Evolutionary conservation across 305 asterid species (phyloP).

Genomic region (Stenogyne calaminthoides): DNA sequence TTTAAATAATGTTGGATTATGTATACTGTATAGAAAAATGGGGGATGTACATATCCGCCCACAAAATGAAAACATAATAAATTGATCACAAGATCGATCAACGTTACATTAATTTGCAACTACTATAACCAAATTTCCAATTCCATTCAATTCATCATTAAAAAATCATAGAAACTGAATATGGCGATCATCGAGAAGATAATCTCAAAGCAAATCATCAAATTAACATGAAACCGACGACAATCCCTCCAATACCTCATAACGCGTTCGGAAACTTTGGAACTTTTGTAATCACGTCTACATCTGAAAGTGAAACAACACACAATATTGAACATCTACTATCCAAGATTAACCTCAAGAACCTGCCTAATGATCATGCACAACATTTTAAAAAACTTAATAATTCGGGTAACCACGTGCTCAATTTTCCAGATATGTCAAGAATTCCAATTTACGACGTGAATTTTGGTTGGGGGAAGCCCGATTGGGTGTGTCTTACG

Average conservation of each 20-base stretch:
- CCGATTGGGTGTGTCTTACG: not conserved
- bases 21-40: no score
- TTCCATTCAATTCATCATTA: not conserved
- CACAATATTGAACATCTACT: not conserved
- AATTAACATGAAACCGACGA: conserved; percentile 43
- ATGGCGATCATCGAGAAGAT: no score
- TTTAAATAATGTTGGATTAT: no score
- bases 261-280: conserved; percentile 31
- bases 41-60: no score
- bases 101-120: no score
- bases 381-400: no score
- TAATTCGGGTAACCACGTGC: not conserved
- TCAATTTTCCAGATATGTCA: not conserved
- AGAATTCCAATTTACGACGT: not conserved
- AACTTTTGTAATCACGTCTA: not conserved
- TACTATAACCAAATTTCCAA: not conserved
- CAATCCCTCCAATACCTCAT: conserved; percentile 17
- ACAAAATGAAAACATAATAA: no score
- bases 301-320: not conserved
- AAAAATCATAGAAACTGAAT: not conserved
- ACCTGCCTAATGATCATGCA: not conserved
- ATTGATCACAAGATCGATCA: no score
- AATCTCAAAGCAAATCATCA: no score
- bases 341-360: not conserved
- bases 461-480: not conserved